These are phyloP conservation scores for Mycena crocata DNA, from an alignment of 768 basidiomycete species.

Conservation along the genomic window DNA sequence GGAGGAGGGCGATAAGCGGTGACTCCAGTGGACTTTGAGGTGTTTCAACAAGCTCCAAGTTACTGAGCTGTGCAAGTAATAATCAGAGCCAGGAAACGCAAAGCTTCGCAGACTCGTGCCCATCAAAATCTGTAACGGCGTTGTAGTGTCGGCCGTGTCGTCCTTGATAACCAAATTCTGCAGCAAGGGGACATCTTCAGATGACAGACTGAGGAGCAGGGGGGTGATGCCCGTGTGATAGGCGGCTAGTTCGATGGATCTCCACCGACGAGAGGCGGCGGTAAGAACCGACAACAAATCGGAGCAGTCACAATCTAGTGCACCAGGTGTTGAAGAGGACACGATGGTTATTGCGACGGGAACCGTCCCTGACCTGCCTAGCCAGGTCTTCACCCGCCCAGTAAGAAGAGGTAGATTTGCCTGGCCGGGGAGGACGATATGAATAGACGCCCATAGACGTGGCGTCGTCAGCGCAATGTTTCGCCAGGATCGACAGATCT, in stretches of 20 bases:
- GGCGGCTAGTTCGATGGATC: background rate
- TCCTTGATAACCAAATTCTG: background rate
- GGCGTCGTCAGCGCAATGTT: constrained; percentile 37
- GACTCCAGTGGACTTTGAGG: background rate
- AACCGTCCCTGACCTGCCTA: background rate
- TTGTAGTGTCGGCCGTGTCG: background rate
- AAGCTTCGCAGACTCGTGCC: background rate
- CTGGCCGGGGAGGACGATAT: background rate
- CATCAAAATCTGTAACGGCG: background rate
- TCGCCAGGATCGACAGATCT: constrained; percentile 38
- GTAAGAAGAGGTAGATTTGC: background rate
- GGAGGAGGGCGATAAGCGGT: background rate
- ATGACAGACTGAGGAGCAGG: background rate
- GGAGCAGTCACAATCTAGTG: background rate
- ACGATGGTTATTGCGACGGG: background rate
- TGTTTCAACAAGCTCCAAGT: background rate
- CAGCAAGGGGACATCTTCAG: background rate
- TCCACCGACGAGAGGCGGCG: background rate
- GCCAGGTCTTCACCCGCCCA: background rate
- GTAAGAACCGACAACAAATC: background rate
- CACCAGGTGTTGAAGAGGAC: background rate
- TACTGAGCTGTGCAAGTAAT: background rate
- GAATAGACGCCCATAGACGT: constrained; percentile 39
- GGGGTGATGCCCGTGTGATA: no score
- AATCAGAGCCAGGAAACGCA: background rate